phyloP scores from a whole-genome alignment of 2,329 filamentous ascomycete genomes.

The Aureobasidium namibiae region DNA sequence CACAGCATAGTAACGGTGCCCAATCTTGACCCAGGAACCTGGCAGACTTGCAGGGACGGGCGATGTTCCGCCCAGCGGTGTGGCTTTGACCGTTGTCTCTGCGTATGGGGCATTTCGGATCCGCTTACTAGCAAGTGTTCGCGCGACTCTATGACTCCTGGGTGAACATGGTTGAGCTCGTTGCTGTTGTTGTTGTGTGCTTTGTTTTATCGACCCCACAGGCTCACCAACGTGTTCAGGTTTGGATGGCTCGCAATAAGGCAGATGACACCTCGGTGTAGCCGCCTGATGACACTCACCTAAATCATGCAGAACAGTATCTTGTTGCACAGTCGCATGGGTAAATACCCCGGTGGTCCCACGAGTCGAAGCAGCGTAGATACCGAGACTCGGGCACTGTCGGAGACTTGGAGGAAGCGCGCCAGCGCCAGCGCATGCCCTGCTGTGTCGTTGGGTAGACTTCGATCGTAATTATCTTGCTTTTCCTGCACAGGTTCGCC shows the following conservation, averaged over 20 bases:
- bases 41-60: slow-evolving; percentile 1
- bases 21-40: slow-evolving; percentile 11
- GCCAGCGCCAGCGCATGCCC: not conserved
- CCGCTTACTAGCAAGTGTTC: slow-evolving; percentile 11
- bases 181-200: slow-evolving; percentile 7
- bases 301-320: slow-evolving; percentile 4
- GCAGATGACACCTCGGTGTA: slow-evolving; percentile 4
- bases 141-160: not conserved
- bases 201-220: not conserved
- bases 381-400: not conserved
- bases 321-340: not conserved
- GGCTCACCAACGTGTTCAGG: slow-evolving; percentile 1
- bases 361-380: not conserved
- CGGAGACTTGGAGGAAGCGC: not conserved
- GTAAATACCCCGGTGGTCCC: not conserved
- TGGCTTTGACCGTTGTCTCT: slow-evolving; percentile 9
- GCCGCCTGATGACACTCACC: not conserved
- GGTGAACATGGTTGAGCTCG: slow-evolving; percentile 7
- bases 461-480: not conserved
- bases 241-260: not conserved
- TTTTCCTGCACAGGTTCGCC: not conserved
- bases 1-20: slow-evolving; percentile 5
- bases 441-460: not conserved
- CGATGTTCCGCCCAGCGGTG: slow-evolving; percentile 9
- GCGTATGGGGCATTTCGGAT: slow-evolving; percentile 8